Percentiles rank a stretch among this genome's conserved stretches.
Evolutionary conservation across 75 land plant genomes (phyloP).

Genomic region (Ceratopteris richardii): DNA sequence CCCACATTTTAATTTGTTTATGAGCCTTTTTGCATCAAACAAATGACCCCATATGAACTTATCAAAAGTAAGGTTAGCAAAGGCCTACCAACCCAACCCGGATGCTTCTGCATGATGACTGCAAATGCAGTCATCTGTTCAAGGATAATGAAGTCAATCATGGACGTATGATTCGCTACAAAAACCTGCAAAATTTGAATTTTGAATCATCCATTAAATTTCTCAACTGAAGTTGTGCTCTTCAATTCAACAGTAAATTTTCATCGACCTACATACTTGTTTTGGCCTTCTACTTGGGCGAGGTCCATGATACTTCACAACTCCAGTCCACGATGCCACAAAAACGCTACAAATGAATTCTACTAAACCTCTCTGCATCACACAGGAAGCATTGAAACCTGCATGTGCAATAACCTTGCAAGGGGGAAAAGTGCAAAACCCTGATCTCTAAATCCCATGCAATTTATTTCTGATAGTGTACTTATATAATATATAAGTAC

Average conservation of each 20-base stretch:
- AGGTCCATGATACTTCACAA: slow-evolving; percentile 94
- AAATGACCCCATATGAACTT: no score
- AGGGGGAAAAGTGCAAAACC: no score
- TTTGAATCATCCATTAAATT: not conserved
- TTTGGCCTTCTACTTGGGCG: slow-evolving; percentile 90
- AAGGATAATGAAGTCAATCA: slow-evolving; percentile 94
- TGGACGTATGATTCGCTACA: slow-evolving; percentile 97
- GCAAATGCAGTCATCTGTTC: slow-evolving; percentile 99
- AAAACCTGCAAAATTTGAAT: slow-evolving; percentile 57
- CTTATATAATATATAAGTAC: no score
- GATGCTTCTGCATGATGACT: slow-evolving; percentile 98
- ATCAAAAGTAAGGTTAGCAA: no score
- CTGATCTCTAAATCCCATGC: no score
- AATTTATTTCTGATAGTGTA: no score
- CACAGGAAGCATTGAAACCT: not conserved
- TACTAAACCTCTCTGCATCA: slow-evolving; percentile 56
- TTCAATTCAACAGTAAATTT: no score
- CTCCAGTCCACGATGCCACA: slow-evolving; percentile 99
- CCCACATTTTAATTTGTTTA: no score
- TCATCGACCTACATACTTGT: slow-evolving; percentile 64
- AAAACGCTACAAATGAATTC: slow-evolving; percentile 88
- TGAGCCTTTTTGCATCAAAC: no score
- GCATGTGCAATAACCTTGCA: no score
- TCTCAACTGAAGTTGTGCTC: not conserved
- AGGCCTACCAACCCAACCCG: slow-evolving; percentile 97